Conservation (phyloP, 768 basidiomycete species). For the Termitomyces sp. region DNA sequence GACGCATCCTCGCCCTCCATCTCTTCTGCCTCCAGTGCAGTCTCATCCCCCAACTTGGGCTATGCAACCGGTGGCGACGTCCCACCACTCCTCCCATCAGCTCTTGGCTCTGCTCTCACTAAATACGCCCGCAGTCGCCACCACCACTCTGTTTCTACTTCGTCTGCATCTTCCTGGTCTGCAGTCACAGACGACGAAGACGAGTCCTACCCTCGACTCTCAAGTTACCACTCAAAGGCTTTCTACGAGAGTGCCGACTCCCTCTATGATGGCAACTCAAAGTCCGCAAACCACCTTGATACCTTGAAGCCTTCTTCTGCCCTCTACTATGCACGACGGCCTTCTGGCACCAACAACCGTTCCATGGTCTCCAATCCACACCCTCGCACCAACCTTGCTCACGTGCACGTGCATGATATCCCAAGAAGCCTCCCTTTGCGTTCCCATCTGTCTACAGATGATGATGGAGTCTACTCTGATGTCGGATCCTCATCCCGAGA, state of each 20-base stretch:
- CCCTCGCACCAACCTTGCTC: constrained; percentile 42
- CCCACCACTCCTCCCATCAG: constrained; percentile 62
- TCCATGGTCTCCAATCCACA: constrained; percentile 57
- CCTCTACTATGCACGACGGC: constrained; percentile 64
- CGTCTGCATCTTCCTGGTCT: constrained; percentile 67
- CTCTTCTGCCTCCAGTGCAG: constrained; percentile 62
- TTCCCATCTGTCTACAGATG: constrained; percentile 38
- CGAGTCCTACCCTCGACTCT: constrained; percentile 33
- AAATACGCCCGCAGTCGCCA: constrained; percentile 38
- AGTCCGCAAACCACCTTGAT: constrained; percentile 34
- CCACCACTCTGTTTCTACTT: constrained; percentile 56
- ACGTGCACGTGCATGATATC: constrained; percentile 35
- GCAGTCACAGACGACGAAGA: constrained; percentile 63
- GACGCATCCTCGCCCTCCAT: constrained; percentile 67
- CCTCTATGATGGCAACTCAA: constrained; percentile 36
- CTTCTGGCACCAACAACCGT: constrained; percentile 67
- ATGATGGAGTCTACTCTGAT: constrained; percentile 42
- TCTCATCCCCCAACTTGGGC: constrained; percentile 62
- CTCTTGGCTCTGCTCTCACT: constrained; percentile 53
- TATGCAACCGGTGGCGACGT: constrained; percentile 56
- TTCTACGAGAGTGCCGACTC: constrained; percentile 37
- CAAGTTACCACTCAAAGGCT: constrained; percentile 27
- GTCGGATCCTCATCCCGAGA: constrained; percentile 36
- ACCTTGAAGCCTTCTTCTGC: constrained; percentile 35
- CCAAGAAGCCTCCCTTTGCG: constrained; percentile 41